A percentile compares a stretch with the other conserved stretches of the same genome.
Evolutionary conservation across 768 basidiomycete species (phyloP).

Genomic region (Neoboletus magnificus): DNA sequence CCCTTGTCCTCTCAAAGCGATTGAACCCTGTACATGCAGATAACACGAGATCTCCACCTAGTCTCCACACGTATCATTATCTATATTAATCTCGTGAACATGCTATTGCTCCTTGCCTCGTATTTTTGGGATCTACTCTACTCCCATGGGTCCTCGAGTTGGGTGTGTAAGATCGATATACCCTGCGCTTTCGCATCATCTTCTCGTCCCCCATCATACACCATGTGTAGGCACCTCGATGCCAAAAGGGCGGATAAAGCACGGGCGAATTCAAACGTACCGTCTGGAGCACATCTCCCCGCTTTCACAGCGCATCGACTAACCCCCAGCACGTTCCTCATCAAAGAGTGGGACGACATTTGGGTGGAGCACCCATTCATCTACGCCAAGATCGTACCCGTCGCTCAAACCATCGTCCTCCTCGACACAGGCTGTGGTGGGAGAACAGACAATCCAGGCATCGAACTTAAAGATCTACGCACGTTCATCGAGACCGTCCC

Average conservation of each 20-base stretch:
- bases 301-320: slow-evolving; percentile 38
- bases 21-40: background rate
- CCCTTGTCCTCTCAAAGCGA: background rate
- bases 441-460: slow-evolving; percentile 37
- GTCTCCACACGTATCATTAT: too few species aligned
- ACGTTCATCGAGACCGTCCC: slow-evolving; percentile 47
- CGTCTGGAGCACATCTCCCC: slow-evolving; percentile 1
- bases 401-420: slow-evolving; percentile 41
- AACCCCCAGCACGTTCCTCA: slow-evolving; percentile 38
- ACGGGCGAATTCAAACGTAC: background rate
- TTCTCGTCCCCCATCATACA: background rate
- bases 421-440: slow-evolving; percentile 59
- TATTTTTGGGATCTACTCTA: background rate
- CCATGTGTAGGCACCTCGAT: slow-evolving; percentile 16
- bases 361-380: slow-evolving; percentile 54
- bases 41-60: background rate
- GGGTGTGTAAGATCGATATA: background rate
- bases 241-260: background rate
- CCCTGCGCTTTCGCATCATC: too few species aligned
- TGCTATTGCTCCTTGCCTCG: background rate
- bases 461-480: slow-evolving; percentile 42
- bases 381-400: slow-evolving; percentile 45
- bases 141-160: background rate
- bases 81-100: background rate
- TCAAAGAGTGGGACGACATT: slow-evolving; percentile 50